These are phyloP conservation scores for Microsporum ferrugineum DNA, from an alignment of 2,329 filamentous ascomycete genomes.

Conservation along the genomic window DNA sequence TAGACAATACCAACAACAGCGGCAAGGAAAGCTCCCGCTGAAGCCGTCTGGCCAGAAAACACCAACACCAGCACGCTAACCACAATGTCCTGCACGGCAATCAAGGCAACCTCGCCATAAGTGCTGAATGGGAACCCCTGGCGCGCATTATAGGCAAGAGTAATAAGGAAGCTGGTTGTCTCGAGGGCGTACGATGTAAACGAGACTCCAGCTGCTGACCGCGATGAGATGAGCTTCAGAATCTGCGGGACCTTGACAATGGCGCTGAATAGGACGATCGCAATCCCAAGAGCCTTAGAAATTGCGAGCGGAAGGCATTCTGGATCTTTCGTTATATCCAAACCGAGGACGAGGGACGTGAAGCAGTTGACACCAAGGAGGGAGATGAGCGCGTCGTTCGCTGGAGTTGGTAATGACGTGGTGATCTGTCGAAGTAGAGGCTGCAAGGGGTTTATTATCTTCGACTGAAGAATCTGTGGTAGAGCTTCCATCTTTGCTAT, in stretches of 20 bases:
- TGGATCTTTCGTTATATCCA: constrained; percentile 60
- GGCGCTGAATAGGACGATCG: constrained; percentile 78
- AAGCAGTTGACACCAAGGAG: constrained; percentile 80
- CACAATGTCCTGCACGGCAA: constrained; percentile 81
- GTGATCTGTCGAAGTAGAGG: constrained; percentile 54
- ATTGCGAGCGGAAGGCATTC: constrained; percentile 80
- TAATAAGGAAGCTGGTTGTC: constrained; percentile 76
- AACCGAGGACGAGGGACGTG: constrained; percentile 68
- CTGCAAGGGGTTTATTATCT: constrained; percentile 34
- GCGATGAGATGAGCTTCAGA: constrained; percentile 72
- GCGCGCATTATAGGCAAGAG: constrained; percentile 82
- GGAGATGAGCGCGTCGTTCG: constrained; percentile 62
- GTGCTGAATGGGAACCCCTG: constrained; percentile 92
- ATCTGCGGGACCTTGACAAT: constrained; percentile 97
- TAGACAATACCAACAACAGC: constrained; percentile 58
- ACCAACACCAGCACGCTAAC: constrained; percentile 79
- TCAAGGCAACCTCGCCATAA: constrained; percentile 87
- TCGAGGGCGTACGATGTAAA: constrained; percentile 91
- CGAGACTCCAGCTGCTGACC: constrained; percentile 70
- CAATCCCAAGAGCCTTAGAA: constrained; percentile 85
- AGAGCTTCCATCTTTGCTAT: constrained; percentile 29
- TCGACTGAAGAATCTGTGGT: constrained; percentile 33
- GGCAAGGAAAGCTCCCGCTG: constrained; percentile 68
- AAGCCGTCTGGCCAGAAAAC: constrained; percentile 57
- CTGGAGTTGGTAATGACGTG: constrained; percentile 58